phyloP scores from a whole-genome alignment of 2,329 filamentous ascomycete genomes.

The Aspergillus quadrilineatus region DNA sequence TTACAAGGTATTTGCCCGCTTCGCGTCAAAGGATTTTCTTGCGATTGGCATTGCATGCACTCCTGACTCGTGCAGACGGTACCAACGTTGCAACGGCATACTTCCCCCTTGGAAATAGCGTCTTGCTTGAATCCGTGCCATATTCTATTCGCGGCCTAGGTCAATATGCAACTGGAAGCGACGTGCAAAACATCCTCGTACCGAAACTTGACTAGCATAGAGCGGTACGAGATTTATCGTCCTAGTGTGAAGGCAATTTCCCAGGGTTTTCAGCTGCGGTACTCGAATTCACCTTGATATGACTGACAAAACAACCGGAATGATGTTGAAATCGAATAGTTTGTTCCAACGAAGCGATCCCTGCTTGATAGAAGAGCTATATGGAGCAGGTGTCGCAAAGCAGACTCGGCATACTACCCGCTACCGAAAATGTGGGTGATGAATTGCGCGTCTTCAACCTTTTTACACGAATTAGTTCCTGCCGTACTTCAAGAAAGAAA shows the following conservation, averaged over 20 bases:
- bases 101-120: background rate
- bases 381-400: too few relatives aligned
- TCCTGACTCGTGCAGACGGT: background rate
- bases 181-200: background rate
- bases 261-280: background rate
- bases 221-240: background rate
- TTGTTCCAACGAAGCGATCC: too few relatives aligned
- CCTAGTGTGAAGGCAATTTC: background rate
- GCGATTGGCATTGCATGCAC: background rate
- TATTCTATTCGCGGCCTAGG: background rate
- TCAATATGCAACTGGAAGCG: background rate
- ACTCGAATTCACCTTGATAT: too few relatives aligned
- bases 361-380: too few relatives aligned
- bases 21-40: too few relatives aligned
- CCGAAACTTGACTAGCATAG: background rate
- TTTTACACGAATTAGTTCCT: background rate
- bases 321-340: background rate
- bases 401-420: too few relatives aligned
- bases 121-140: background rate
- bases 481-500: too few relatives aligned
- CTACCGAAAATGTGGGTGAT: background rate
- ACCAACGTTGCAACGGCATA: background rate
- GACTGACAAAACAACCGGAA: background rate
- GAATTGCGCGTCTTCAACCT: background rate
- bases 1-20: too few relatives aligned